A percentile compares a stretch with the other conserved stretches of the same genome.
Conservation (phyloP, 2,329 filamentous ascomycete genomes). For the Aphanocladium album region DNA sequence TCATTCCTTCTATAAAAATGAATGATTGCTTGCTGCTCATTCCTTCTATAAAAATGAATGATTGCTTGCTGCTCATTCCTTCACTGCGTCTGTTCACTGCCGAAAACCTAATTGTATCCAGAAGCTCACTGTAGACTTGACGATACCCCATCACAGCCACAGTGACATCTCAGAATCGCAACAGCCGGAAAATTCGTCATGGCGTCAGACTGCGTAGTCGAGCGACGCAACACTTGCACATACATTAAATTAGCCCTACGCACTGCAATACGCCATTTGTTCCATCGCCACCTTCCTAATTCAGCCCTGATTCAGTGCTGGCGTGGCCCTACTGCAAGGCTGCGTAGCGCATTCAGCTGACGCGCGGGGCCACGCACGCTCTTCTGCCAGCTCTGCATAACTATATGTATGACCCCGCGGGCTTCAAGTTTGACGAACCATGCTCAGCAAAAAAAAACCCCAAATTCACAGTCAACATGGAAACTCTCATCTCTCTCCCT, state of each 20-base stretch:
- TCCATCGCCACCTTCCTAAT: background rate
- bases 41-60: too few relatives aligned
- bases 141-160: too few relatives aligned
- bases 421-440: background rate
- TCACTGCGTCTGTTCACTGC: too few relatives aligned
- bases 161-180: too few relatives aligned
- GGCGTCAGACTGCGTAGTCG: background rate
- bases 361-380: slow-evolving; percentile 3
- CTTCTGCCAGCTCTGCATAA: too few relatives aligned
- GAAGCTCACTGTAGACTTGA: too few relatives aligned
- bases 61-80: too few relatives aligned
- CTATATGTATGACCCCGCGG: background rate
- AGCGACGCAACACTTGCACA: background rate
- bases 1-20: too few relatives aligned
- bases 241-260: background rate
- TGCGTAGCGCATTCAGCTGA: background rate
- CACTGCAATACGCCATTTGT: background rate
- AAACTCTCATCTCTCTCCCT: background rate
- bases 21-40: too few relatives aligned
- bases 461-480: background rate
- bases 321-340: background rate
- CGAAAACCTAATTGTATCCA: too few relatives aligned
- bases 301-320: background rate
- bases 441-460: too few relatives aligned
- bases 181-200: background rate